Conservation (phyloP, 371 early-diverging fungal genomes). For the Mycotypha africana region DNA sequence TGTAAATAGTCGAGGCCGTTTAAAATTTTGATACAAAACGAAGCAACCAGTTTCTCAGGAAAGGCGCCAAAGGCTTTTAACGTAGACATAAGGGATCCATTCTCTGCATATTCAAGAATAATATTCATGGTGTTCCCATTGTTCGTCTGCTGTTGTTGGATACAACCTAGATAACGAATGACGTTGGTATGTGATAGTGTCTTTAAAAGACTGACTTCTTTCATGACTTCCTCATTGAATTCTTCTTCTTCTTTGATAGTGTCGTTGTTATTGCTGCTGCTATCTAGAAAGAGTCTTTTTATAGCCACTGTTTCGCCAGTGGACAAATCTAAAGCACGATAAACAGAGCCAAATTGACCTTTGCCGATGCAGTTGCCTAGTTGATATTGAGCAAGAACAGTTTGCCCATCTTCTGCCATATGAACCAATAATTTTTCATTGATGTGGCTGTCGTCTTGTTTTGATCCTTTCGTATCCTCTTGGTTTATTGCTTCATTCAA, state of each 20-base stretch:
- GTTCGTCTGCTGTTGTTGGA: slow-evolving; percentile 63
- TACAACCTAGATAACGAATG: slow-evolving; percentile 83
- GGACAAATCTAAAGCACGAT: slow-evolving; percentile 76
- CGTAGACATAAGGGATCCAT: slow-evolving; percentile 88
- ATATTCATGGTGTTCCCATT: slow-evolving; percentile 83
- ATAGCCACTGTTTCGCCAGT: slow-evolving; percentile 89
- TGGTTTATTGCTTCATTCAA: no score
- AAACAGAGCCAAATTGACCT: slow-evolving; percentile 89
- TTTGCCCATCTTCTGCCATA: no score
- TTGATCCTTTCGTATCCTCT: no score
- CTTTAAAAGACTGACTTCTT: slow-evolving; percentile 71
- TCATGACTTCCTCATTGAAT: no score
- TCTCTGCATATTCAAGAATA: slow-evolving; percentile 90
- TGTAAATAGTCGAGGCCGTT: slow-evolving; percentile 92
- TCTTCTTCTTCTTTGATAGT: slow-evolving; percentile 25
- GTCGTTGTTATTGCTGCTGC: slow-evolving; percentile 54
- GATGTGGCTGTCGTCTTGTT: no score
- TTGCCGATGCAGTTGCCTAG: slow-evolving; percentile 89
- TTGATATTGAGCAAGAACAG: slow-evolving; percentile 43
- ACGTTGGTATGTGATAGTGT: slow-evolving; percentile 78
- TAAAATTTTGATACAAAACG: slow-evolving; percentile 88
- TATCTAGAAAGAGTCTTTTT: slow-evolving; percentile 73
- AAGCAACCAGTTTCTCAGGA: slow-evolving; percentile 86
- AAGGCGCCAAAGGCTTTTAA: slow-evolving; percentile 91
- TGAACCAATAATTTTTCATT: no score